Conservation (phyloP, 2,329 filamentous ascomycete genomes). For the Colletotrichum godetiae region DNA sequence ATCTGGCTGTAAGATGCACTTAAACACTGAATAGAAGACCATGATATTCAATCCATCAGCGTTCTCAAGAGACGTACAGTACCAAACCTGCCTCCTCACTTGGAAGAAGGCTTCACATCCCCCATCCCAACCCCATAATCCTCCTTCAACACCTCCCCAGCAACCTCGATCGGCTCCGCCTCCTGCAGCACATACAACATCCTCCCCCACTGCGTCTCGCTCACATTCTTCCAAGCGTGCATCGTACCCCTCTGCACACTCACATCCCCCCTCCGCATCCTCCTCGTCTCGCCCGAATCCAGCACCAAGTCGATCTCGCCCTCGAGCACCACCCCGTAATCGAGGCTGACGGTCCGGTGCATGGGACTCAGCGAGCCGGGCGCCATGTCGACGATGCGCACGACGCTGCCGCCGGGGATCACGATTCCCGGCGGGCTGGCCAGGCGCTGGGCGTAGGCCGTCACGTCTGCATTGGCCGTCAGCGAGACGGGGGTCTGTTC, state of each 20-base stretch:
- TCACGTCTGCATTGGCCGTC: constrained; percentile 37
- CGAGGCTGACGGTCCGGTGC: constrained; percentile 65
- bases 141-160: constrained; percentile 24
- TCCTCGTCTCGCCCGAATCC: constrained; percentile 59
- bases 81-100: not conserved
- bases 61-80: too few relatives aligned
- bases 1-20: too few relatives aligned
- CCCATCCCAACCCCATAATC: constrained; percentile 39
- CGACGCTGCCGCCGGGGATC: constrained; percentile 52
- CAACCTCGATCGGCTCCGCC: constrained; percentile 22
- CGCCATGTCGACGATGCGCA: constrained; percentile 60
- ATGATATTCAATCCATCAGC: too few relatives aligned
- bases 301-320: constrained; percentile 63
- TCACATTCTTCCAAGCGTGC: constrained; percentile 63
- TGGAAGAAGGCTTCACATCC: constrained; percentile 32
- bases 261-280: constrained; percentile 63
- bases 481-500: constrained; percentile 39
- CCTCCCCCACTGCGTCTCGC: constrained; percentile 56
- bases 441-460: constrained; percentile 38
- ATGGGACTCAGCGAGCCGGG: constrained; percentile 52
- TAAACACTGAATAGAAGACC: too few relatives aligned
- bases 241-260: constrained; percentile 66
- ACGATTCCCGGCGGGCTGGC: constrained; percentile 41
- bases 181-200: constrained; percentile 54
- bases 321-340: constrained; percentile 67